A percentile compares a stretch with the other conserved stretches of the same genome.
phyloP scores from a whole-genome alignment of 495 filamentous ascomycete species.

The Gamarada debralockiae region DNA sequence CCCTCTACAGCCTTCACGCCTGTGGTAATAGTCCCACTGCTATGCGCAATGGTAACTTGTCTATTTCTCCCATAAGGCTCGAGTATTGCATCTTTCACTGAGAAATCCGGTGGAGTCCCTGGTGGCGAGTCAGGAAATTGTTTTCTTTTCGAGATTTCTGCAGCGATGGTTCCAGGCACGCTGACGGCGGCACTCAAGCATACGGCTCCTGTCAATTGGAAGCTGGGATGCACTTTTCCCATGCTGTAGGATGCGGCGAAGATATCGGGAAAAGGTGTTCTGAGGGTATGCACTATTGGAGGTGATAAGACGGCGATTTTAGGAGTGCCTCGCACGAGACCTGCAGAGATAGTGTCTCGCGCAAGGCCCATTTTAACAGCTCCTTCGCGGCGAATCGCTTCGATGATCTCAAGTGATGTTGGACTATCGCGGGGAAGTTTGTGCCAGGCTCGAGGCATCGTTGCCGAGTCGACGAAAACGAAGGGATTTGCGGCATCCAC shows the following conservation, averaged over 20 bases:
- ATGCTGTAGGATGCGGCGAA: slow-evolving; percentile 30
- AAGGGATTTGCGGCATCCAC: slow-evolving; percentile 65
- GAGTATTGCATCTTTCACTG: neutral
- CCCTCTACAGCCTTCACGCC: neutral
- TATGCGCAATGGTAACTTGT: slow-evolving; percentile 51
- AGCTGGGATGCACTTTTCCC: slow-evolving; percentile 58
- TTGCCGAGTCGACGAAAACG: slow-evolving; percentile 54
- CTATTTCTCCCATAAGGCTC: slow-evolving; percentile 12
- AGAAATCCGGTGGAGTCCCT: neutral
- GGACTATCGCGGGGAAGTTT: neutral
- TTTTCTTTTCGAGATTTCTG: slow-evolving; percentile 22
- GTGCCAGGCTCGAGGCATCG: slow-evolving; percentile 23
- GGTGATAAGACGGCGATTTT: slow-evolving; percentile 59
- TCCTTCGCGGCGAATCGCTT: slow-evolving; percentile 55
- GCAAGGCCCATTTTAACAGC: slow-evolving; percentile 59
- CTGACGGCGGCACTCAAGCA: slow-evolving; percentile 53
- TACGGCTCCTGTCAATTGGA: slow-evolving; percentile 54
- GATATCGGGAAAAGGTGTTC: slow-evolving; percentile 20
- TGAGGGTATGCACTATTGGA: slow-evolving; percentile 20
- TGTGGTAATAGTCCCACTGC: slow-evolving; percentile 44
- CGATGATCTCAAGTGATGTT: slow-evolving; percentile 44
- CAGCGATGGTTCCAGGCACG: slow-evolving; percentile 40
- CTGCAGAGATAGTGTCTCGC: slow-evolving; percentile 33
- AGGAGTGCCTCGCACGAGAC: slow-evolving; percentile 46
- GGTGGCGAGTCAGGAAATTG: neutral